Percentiles rank a stretch among this genome's conserved stretches.
Evolutionary conservation across 805 yeast species (phyloP).

Genomic region (Yamadazyma ubonensis): DNA sequence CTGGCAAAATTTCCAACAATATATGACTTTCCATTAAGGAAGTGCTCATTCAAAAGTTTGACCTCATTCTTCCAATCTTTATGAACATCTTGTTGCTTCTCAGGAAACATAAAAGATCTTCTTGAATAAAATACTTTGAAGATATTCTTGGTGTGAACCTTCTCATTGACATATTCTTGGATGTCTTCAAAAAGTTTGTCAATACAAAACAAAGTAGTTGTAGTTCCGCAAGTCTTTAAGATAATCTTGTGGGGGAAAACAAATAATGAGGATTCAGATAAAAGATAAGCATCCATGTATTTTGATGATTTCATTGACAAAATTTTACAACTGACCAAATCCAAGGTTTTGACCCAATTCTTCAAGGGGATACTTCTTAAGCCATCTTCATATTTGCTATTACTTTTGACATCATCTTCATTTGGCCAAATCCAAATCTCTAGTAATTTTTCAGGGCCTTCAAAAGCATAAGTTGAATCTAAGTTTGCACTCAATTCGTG

Average conservation of each 20-base stretch:
- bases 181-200: slow-evolving; percentile 54
- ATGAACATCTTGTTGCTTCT: slow-evolving; percentile 77
- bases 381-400: slow-evolving; percentile 37
- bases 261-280: slow-evolving; percentile 87
- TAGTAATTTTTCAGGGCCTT: slow-evolving; percentile 93
- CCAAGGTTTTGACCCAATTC: slow-evolving; percentile 72
- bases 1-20: slow-evolving; percentile 73
- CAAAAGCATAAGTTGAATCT: slow-evolving; percentile 91
- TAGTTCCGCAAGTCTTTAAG: slow-evolving; percentile 94
- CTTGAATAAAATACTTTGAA: slow-evolving; percentile 84
- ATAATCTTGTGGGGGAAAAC: slow-evolving; percentile 84
- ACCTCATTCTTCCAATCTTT: slow-evolving; percentile 84
- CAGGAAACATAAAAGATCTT: slow-evolving; percentile 90
- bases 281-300: slow-evolving; percentile 75
- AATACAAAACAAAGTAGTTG: slow-evolving; percentile 81
- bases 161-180: slow-evolving; percentile 24
- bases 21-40: slow-evolving; percentile 60
- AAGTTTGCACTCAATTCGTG: slow-evolving; percentile 74
- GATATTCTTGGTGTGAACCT: slow-evolving; percentile 29
- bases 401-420: slow-evolving; percentile 34
- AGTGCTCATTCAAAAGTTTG: slow-evolving; percentile 60
- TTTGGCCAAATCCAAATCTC: slow-evolving; percentile 83
- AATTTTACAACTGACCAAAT: slow-evolving; percentile 83
- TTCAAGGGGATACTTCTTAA: slow-evolving; percentile 63
- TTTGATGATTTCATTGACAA: slow-evolving; percentile 71